Base-by-base conservation (phyloP, 371 early-diverging fungal species). In the Mortierella sp. region DNA sequence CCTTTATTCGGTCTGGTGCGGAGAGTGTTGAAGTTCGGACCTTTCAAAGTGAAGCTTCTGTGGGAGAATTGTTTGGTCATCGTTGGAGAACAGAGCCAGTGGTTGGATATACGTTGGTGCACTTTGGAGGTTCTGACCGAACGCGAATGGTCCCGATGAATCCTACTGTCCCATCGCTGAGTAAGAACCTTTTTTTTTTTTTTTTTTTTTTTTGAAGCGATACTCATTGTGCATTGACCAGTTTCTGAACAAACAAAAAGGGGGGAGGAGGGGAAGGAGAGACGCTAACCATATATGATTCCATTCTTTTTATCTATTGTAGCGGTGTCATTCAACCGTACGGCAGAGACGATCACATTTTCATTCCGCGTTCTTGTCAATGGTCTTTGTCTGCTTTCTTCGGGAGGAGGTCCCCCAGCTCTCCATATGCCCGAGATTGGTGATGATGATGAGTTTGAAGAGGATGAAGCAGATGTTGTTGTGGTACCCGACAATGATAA, bases 61-160 rank as follows among this genome's bases (percentile, higher is more conserved):
- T 75, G 21, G 75, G 75, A 16, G 75, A 75, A 46, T 45, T 75
- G 60, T 75, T 75, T 63, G 75, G 75, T 25, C 75, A 75, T 19
- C 70, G 75, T 48, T 75, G 75, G 75, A 66, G 70, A 21, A 70
- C 75, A 9, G 75, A 75, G 60, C 75, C 75, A 0, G 70, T 75
- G 3, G 75, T 75, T 15, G 75, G 75, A 28, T 75, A 75, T 60
- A 75, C 75, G 0, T 61, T 75, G 43, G 75, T 75, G 44, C 75
- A 75, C 50, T 75, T 75, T 66, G 75, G 75, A 14, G 75, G 75
- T 6, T 75, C 75, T 12, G 75, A 75, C 46, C 50, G 75, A 11
- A 75, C 75, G 3, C 66, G 75, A n/a, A 75, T 75, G 75, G 75
- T 75, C 23, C 75, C 75, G 14, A 75, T 75, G 75, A 75, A 75